Base-by-base conservation (phyloP, 78 protist species). In the Pelomyxa schiedti region DNA sequence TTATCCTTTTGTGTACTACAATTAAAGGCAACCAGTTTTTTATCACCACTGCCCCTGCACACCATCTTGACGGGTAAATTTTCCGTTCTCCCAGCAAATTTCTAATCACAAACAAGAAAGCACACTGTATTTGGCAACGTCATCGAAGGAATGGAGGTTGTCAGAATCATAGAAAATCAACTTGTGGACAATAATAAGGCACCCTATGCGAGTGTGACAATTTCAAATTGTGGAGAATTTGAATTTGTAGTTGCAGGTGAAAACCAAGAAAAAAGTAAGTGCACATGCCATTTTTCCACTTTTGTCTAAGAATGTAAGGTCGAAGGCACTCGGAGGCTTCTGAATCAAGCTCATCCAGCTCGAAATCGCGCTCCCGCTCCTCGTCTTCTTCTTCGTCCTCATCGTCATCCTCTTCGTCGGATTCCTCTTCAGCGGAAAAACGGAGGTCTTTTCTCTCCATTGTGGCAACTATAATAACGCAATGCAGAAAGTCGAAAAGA, bases 51-150 rank as follows among this genome's bases (percentile, higher is more conserved):
- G 93, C 41, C 1, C 32, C 66, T 64, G 82, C 92, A 7, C 75
- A 82, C 37, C 78, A 72, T 74, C 87, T 90, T 68, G 92, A 92
- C 37, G 83, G 83, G 30, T 47, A 16, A 47, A 16, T 16, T 16
- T 16, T 47, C 58, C 16, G 58, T 16, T 47, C 58, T 24, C 58
- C 32, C 58, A 16, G 58, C 58, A 16, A 24, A 16, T 47, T 47
- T 16, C 32, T 47, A 47, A n/a, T n/a, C n/a, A n/a, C n/a, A 75
- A 69, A 7, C 28, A 8, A 63, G 82, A 35, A 87, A 94, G 90
- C 96, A 95, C 87, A 95, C 92, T 0, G 97, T 95, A 24, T 95
- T 95, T 72, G 98, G 98, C 6, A 69, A 29, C 69, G 92, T 92
- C 2, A 76, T 83, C 35, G 38, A 38, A 30, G 88, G 88, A 4